Percentiles rank a stretch among this genome's conserved stretches.
Evolutionary conservation across 139 green algal species (phyloP).

Genomic region (Chlamydomonas incerta): DNA sequence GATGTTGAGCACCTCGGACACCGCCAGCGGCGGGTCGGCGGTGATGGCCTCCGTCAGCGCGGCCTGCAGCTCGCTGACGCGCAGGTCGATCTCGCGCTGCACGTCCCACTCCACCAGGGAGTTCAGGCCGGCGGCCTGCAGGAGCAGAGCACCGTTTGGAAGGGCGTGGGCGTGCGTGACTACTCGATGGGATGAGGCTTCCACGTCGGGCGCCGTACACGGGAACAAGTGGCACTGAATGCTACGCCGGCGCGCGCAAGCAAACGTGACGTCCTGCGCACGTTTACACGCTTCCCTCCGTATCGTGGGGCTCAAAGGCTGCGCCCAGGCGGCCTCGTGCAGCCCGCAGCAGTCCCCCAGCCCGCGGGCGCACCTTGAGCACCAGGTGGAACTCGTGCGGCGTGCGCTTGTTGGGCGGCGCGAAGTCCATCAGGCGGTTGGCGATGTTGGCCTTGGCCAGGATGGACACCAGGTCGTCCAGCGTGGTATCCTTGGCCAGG

Average conservation of each 20-base stretch:
- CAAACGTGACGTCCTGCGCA: no score
- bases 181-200: no score
- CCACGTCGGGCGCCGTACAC: no score
- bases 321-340: no score
- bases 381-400: conserved; percentile 78
- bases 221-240: no score
- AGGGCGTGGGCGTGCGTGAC: no score
- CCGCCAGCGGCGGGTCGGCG: conserved; percentile 61
- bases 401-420: conserved; percentile 88
- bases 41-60: conserved; percentile 76
- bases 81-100: conserved; percentile 82
- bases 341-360: no score
- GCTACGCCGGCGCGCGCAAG: no score
- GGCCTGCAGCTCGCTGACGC: conserved; percentile 80
- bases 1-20: conserved; percentile 65
- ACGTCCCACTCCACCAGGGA: conserved; percentile 90
- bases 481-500: conserved; percentile 68
- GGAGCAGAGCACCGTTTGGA: no score
- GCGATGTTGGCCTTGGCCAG: conserved; percentile 89
- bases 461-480: conserved; percentile 88
- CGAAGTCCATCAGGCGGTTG: conserved; percentile 90
- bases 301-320: no score
- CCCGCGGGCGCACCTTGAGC: conserved; percentile 80
- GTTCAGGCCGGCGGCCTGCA: conserved; percentile 68
- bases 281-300: no score